These are phyloP conservation scores for Vitis amurensis DNA, from an alignment of 164 flowering plant genomes.

Conservation along the genomic window DNA sequence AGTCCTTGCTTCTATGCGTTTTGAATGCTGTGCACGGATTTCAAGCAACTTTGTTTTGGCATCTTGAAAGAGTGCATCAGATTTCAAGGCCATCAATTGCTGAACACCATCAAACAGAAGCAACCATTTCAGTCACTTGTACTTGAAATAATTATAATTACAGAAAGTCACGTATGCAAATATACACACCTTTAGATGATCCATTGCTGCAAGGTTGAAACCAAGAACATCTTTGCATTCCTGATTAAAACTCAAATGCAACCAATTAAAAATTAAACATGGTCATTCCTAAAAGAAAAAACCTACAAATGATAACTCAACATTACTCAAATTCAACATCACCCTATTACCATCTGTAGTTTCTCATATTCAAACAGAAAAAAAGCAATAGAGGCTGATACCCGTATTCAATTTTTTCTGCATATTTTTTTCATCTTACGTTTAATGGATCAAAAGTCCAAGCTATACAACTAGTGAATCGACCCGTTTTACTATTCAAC, in stretches of 20 bases:
- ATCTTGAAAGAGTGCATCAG: conserved; percentile 83
- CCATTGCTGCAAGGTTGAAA: conserved; percentile 97
- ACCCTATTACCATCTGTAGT: no score
- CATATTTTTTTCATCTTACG: no score
- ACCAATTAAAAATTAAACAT: neutral
- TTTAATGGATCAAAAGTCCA: no score
- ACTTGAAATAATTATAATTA: neutral
- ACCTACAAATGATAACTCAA: neutral
- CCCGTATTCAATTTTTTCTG: no score
- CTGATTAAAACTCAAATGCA: conserved; percentile 39
- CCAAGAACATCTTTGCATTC: conserved; percentile 90
- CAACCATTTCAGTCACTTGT: conserved; percentile 1
- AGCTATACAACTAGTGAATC: no score
- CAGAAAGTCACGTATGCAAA: neutral
- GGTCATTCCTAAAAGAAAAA: no score
- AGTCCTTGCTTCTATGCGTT: conserved; percentile 49
- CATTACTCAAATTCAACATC: no score
- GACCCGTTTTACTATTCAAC: no score
- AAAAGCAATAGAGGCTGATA: no score
- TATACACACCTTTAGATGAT: conserved; percentile 75
- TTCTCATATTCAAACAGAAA: no score
- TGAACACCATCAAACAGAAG: conserved; percentile 27
- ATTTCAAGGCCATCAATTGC: conserved; percentile 83
- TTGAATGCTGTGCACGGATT: conserved; percentile 58
- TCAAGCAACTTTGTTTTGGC: conserved; percentile 77